These are phyloP conservation scores for Nemania serpens DNA, from an alignment of 2,329 filamentous ascomycete genomes.

Conservation along the genomic window DNA sequence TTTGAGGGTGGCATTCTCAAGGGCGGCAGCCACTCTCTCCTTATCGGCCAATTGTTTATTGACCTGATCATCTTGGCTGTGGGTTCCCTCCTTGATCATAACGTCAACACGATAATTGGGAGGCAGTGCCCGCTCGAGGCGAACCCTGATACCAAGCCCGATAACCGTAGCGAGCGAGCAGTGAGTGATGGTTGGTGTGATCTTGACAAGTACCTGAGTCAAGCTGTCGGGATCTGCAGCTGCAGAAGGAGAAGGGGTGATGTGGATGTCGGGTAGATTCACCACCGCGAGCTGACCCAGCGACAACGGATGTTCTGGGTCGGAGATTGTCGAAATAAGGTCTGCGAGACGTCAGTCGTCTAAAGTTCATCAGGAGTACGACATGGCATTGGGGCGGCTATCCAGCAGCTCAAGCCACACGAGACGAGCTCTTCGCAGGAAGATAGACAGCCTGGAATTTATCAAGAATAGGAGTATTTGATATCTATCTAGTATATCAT, in stretches of 20 bases:
- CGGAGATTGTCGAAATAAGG: constrained; percentile 90
- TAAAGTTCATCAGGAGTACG: constrained; percentile 12
- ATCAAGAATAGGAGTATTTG: background rate
- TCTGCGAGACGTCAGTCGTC: constrained; percentile 58
- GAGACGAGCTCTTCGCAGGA: background rate
- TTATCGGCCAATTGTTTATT: constrained; percentile 98
- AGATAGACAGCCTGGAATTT: background rate
- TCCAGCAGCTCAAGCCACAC: background rate
- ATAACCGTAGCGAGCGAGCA: constrained; percentile 97
- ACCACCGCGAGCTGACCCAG: constrained; percentile 93
- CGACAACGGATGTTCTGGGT: constrained; percentile 94
- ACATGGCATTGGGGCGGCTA: background rate
- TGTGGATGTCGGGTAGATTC: constrained; percentile 90
- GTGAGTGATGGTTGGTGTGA: constrained; percentile 96
- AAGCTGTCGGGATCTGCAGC: constrained; percentile 58
- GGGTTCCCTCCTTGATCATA: constrained; percentile 93
- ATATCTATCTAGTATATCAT: background rate
- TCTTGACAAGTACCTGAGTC: constrained; percentile 80
- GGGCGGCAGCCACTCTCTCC: constrained; percentile 89
- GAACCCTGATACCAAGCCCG: constrained; percentile 87
- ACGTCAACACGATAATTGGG: constrained; percentile 93
- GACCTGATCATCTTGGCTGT: constrained; percentile 91
- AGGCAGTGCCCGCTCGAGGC: constrained; percentile 87
- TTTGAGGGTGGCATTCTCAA: constrained; percentile 91
- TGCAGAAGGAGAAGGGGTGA: constrained; percentile 68